These are phyloP conservation scores for Botryotinia narcissicola DNA, from an alignment of 2,329 filamentous ascomycete genomes.

Conservation along the genomic window DNA sequence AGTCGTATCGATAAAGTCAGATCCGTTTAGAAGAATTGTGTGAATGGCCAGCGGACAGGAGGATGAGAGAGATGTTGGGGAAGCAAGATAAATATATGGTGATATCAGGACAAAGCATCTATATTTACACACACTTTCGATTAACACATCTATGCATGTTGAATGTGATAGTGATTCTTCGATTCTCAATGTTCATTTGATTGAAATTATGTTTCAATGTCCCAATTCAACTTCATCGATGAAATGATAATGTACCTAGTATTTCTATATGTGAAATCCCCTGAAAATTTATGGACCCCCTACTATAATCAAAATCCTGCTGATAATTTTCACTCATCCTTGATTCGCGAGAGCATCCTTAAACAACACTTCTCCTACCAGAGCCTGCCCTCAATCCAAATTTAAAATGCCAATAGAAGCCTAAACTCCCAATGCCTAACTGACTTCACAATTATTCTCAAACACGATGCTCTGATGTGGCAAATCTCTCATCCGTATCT, in stretches of 20 bases:
- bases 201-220: background rate
- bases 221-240: background rate
- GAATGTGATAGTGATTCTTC: no score
- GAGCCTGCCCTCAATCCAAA: background rate
- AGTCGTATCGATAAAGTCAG: background rate
- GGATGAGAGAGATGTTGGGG: background rate
- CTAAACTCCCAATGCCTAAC: background rate
- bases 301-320: background rate
- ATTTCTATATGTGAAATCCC: background rate
- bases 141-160: background rate
- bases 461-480: background rate
- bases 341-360: background rate
- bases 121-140: background rate
- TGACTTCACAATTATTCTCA: background rate
- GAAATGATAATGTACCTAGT: background rate
- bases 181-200: background rate
- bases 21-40: no score
- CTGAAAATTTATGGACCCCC: background rate
- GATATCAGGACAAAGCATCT: background rate
- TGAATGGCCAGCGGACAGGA: background rate
- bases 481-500: background rate
- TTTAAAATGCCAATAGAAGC: background rate
- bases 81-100: background rate
- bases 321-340: background rate
- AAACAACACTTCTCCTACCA: background rate